A percentile compares a stretch with the other conserved stretches of the same genome.
phyloP scores from a whole-genome alignment of 352 stramenopile species.

The Pythium phragmitis region DNA sequence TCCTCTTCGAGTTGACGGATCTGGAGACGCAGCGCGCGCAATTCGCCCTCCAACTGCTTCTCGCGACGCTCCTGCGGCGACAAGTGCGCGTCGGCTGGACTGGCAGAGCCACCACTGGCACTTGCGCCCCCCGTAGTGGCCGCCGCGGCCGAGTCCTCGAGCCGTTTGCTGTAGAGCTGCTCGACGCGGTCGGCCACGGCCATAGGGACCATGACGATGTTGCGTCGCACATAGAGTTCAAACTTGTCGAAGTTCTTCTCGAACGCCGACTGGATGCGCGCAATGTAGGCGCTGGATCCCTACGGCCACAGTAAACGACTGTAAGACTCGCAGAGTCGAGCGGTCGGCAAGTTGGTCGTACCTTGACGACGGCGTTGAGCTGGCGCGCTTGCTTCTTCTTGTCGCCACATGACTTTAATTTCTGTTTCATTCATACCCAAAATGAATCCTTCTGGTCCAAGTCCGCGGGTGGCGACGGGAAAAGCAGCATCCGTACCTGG shows the following conservation, averaged over 20 bases:
- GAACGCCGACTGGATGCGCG: conserved; percentile 55
- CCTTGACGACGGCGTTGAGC: conserved; percentile 62
- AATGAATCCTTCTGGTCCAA: not conserved
- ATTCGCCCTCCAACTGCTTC: conserved; percentile 33
- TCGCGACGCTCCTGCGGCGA: conserved; percentile 48
- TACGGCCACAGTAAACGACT: conserved; percentile 11
- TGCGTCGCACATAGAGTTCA: conserved; percentile 73
- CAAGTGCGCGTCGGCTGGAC: conserved; percentile 30
- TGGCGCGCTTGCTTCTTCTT: conserved; percentile 67
- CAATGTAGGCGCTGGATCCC: conserved; percentile 62
- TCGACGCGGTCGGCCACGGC: conserved; percentile 46
- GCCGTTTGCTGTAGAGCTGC: conserved; percentile 36
- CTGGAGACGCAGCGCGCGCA: conserved; percentile 40
- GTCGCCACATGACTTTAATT: conserved; percentile 41
- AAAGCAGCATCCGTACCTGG: conserved; percentile 33
- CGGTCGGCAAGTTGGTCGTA: conserved; percentile 10
- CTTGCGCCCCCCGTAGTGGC: not conserved
- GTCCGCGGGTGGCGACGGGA: too few relatives aligned
- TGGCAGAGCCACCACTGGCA: not conserved
- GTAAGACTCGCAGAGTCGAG: not conserved
- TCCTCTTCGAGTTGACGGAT: conserved; percentile 27
- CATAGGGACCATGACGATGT: conserved; percentile 61
- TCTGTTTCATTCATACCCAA: not conserved
- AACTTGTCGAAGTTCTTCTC: conserved; percentile 87
- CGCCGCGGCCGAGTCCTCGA: conserved; percentile 1